Conservation (phyloP, 148 eudicot species). For the Spergularia marina region DNA sequence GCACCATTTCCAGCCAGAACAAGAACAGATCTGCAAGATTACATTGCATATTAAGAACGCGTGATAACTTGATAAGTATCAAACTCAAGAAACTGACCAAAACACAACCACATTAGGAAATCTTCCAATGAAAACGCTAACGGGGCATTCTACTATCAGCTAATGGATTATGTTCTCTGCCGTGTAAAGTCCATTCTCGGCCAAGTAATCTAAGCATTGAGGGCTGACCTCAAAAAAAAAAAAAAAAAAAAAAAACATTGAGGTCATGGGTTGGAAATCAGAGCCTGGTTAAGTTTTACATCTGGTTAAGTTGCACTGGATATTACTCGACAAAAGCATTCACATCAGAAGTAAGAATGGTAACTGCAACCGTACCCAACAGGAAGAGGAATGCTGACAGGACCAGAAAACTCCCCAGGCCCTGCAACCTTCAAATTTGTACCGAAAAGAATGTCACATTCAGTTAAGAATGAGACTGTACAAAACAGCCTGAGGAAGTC, state of each 20-base stretch:
- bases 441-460: constrained; percentile 58
- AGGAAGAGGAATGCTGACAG: constrained; percentile 54
- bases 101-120: no score
- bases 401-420: constrained; percentile 55
- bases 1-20: constrained; percentile 61
- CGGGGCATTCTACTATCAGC: no score
- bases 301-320: neutral
- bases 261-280: neutral
- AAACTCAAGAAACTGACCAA: no score
- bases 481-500: constrained; percentile 66
- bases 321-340: neutral
- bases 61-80: no score
- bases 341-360: neutral
- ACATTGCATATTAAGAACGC: neutral
- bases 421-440: constrained; percentile 40
- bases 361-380: constrained; percentile 37
- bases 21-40: constrained; percentile 51
- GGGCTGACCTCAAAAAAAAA: no score
- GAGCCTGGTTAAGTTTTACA: neutral
- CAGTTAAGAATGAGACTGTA: constrained; percentile 52
- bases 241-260: neutral
- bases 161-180: no score
- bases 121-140: no score
- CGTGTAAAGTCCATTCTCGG: no score
- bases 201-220: no score